Evolutionary conservation across 139 green algal species (phyloP).

Genomic region (Zygnema cylindricum): DNA sequence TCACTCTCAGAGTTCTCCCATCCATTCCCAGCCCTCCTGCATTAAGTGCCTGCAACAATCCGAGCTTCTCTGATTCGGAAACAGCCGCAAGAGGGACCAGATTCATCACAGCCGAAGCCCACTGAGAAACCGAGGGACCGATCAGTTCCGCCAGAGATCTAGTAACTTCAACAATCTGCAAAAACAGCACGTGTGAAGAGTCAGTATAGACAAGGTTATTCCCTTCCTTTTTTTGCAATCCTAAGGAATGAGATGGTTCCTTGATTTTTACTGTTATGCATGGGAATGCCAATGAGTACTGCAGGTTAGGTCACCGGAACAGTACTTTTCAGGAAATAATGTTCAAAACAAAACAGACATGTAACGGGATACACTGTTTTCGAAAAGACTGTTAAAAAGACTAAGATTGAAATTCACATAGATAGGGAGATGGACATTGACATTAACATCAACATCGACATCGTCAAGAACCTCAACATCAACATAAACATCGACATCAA

Average conservation of each 20-base stretch:
- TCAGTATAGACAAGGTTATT: background rate
- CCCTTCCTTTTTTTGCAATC: background rate
- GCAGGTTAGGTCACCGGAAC: background rate
- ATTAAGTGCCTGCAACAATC: background rate
- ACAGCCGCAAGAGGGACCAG: background rate
- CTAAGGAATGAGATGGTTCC: background rate
- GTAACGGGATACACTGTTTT: background rate
- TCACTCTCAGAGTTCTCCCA: background rate
- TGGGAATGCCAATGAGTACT: background rate
- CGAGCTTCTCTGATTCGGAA: background rate
- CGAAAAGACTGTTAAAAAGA: too few species aligned
- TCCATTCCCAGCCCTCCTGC: background rate
- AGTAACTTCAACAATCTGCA: conserved; percentile 12
- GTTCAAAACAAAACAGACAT: background rate
- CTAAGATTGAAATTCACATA: too few species aligned
- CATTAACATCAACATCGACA: too few species aligned
- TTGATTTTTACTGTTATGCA: background rate
- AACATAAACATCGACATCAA: too few species aligned
- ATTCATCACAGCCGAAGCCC: background rate
- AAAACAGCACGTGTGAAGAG: background rate
- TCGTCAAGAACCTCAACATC: too few species aligned
- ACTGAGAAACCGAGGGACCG: background rate
- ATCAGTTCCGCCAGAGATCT: background rate
- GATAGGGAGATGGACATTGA: too few species aligned
- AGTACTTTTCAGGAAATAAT: background rate